Base-by-base conservation (phyloP, 1,139 yeast species). In the Saccharomyces hybrid region DNA sequence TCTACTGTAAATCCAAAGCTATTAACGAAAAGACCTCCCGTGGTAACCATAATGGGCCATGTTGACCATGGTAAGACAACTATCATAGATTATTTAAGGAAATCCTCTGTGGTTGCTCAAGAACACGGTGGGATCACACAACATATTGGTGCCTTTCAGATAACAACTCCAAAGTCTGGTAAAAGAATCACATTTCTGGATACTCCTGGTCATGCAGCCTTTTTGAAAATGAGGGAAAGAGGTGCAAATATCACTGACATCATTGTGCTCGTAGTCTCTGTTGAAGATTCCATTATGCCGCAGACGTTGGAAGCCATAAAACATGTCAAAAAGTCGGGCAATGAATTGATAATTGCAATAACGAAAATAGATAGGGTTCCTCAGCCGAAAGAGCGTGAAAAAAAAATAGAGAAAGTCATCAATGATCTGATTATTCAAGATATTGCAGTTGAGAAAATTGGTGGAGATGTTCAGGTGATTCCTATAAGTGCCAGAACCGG, bases 1-100 rank as follows among this genome's bases (percentile, higher is more conserved):
- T 72, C 68, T 7, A 76, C 82, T 1, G 67, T 66, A 2, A 78
- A 80, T 48, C 73, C 76, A 4, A 70, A 73, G 8, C 61, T 70
- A 24, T 70, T 86, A 58, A 82, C 82, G 53, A 77, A 83, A 14
- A 76, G 99, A 61, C 90, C 99, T 0, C 99, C 99, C 0, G 86
- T 93, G 27, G 97, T 93, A 1, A 91, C 99, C 0, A 88, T 93
- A 53, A 93, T 93, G 98, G 99, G 99, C 4, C 99, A 93, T 71
- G 99, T 93, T 47, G 99, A 93, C 70, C 99, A 93, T 68, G 99
- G 99, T 1, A 93, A 93, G 68, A 93, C 99, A 1, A 91, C 99
- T 0, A 86, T 93, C 59, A 77, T 93, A 56, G 99, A 95, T 68
- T 81, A 83, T 63, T 74, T 95, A 62, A 78, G 98, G 51, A 89